phyloP scores from a whole-genome alignment of 2,329 filamentous ascomycete species.

The Clonostachys byssicola region DNA sequence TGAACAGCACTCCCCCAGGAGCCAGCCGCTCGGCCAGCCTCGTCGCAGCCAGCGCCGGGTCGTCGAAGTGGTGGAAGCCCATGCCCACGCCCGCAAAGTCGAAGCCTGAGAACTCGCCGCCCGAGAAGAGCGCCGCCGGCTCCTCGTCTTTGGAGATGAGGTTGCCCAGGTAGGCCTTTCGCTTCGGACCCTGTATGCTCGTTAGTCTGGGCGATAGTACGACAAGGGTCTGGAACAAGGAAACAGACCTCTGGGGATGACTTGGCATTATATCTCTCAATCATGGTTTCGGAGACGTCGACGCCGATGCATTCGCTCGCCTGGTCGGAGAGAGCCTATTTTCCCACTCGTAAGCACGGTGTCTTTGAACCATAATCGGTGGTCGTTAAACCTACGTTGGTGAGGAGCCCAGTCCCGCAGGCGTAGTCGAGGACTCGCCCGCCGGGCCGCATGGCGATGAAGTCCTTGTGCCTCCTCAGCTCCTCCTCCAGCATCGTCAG shows the following conservation, averaged over 20 bases:
- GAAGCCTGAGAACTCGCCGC: constrained; percentile 15
- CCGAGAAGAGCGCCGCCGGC: constrained; percentile 7
- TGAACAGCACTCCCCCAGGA: constrained; percentile 21
- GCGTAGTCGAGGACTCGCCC: constrained; percentile 21
- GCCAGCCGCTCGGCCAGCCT: constrained; percentile 18
- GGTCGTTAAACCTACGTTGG: constrained; percentile 12
- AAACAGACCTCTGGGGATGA: background rate
- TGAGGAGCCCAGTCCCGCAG: constrained; percentile 19
- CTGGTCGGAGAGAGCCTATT: background rate
- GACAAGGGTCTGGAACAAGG: too few species aligned
- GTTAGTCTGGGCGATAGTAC: constrained; percentile 2
- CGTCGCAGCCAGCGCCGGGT: constrained; percentile 15
- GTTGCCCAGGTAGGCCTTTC: constrained; percentile 19
- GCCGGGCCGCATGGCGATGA: constrained; percentile 49
- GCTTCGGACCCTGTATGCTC: background rate
- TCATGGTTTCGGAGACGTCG: constrained; percentile 25
- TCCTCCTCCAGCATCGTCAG: constrained; percentile 30
- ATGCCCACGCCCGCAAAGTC: constrained; percentile 25
- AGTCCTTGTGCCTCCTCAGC: constrained; percentile 33
- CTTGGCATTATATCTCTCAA: constrained; percentile 21
- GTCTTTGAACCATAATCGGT: background rate
- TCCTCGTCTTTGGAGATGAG: constrained; percentile 15
- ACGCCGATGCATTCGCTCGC: constrained; percentile 13
- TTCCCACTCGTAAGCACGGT: background rate
- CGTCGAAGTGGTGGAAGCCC: constrained; percentile 27